Conservation (phyloP, 2,329 filamentous ascomycete species). For the Aureobasidium leucospermi region DNA sequence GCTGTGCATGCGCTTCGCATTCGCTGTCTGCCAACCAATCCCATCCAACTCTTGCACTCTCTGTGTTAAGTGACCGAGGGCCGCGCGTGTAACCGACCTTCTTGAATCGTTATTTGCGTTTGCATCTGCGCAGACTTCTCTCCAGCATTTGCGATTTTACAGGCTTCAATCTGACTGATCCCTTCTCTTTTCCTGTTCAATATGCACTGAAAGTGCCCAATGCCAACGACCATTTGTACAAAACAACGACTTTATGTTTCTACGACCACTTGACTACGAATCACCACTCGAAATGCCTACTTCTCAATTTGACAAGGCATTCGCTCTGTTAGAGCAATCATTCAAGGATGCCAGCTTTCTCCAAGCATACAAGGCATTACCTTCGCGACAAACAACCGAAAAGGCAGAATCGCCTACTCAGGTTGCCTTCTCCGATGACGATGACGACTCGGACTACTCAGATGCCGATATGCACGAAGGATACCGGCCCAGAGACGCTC, state of each 20-base stretch:
- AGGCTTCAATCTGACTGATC: not conserved
- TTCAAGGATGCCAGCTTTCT: constrained; percentile 11
- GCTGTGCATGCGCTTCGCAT: constrained; percentile 9
- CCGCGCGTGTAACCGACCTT: constrained; percentile 7
- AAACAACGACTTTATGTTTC: constrained; percentile 6
- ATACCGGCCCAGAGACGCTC: constrained; percentile 1
- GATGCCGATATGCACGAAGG: constrained; percentile 12
- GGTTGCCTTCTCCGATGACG: not conserved
- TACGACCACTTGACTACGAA: not conserved
- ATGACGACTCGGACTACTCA: not conserved
- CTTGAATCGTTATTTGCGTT: not conserved
- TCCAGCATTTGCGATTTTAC: not conserved
- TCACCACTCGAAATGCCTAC: constrained; percentile 12
- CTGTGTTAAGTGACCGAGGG: not conserved
- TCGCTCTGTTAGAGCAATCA: constrained; percentile 12
- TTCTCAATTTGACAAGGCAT: constrained; percentile 12
- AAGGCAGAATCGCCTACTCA: not conserved
- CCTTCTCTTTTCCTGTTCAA: not conserved
- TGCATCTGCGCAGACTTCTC: not conserved
- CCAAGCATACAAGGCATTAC: constrained; percentile 10
- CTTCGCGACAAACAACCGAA: constrained; percentile 5
- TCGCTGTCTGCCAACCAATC: constrained; percentile 1
- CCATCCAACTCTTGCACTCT: not conserved
- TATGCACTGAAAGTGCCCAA: constrained; percentile 3
- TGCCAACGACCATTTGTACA: not conserved